Conservation (phyloP, 1,284 basidiomycete genomes). For the Megacollybia platyphylla region DNA sequence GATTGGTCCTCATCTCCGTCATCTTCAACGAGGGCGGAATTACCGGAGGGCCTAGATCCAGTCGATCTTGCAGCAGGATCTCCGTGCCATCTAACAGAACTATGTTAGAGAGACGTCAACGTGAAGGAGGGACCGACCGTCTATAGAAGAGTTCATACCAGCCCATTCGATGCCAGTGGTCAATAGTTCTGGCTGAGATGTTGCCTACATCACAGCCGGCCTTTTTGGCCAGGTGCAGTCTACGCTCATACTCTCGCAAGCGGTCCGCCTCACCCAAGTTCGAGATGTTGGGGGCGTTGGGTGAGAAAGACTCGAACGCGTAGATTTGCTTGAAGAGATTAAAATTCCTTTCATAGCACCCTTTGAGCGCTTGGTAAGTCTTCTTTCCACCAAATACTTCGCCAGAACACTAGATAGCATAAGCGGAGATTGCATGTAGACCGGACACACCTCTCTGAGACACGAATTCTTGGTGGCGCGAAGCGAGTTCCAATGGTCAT, state of each 20-base stretch:
- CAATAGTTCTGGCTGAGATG: slow-evolving; percentile 53
- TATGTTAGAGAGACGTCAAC: slow-evolving; percentile 3
- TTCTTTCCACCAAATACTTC: slow-evolving; percentile 62
- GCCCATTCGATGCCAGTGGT: slow-evolving; percentile 61
- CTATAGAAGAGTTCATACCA: slow-evolving; percentile 62
- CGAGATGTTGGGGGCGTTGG: slow-evolving; percentile 23
- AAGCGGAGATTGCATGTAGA: neutral
- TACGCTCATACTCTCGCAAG: slow-evolving; percentile 50
- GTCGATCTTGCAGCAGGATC: slow-evolving; percentile 41
- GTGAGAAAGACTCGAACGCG: slow-evolving; percentile 46
- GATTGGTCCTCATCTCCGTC: slow-evolving; percentile 36
- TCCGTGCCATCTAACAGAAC: slow-evolving; percentile 37
- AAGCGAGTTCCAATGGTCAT: slow-evolving; percentile 63
- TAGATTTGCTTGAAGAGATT: slow-evolving; percentile 70
- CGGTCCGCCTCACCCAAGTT: slow-evolving; percentile 42
- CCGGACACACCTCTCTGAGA: slow-evolving; percentile 48
- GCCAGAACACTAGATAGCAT: slow-evolving; percentile 36
- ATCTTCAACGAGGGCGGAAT: slow-evolving; percentile 19
- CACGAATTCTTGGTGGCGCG: slow-evolving; percentile 68
- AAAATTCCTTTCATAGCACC: slow-evolving; percentile 70
- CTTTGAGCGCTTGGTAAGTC: slow-evolving; percentile 68
- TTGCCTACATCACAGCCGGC: slow-evolving; percentile 56
- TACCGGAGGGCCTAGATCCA: slow-evolving; percentile 17
- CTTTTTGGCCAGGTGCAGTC: slow-evolving; percentile 47
- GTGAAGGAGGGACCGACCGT: slow-evolving; percentile 23